These are phyloP conservation scores for Kokia cookei DNA, from an alignment of 441 rosid genomes.

Conservation along the genomic window DNA sequence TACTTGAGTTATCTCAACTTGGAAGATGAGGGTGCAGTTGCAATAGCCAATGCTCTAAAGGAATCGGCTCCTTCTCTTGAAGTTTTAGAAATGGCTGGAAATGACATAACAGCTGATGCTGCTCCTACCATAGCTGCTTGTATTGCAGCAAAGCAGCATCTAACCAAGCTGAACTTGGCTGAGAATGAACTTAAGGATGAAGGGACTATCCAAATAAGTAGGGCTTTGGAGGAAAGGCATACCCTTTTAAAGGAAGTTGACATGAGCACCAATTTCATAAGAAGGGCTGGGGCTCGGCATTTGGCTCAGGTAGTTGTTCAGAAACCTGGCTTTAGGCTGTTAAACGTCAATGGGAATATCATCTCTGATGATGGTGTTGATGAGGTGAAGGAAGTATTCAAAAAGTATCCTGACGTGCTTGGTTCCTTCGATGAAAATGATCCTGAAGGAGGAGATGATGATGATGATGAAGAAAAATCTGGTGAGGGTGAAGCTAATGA, in stretches of 20 bases:
- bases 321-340: constrained; percentile 63
- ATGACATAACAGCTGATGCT: constrained; percentile 73
- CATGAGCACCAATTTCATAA: constrained; percentile 49
- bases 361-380: constrained; percentile 90
- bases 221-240: constrained; percentile 65
- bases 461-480: constrained; percentile 36
- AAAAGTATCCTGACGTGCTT: constrained; percentile 51
- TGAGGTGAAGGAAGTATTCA: constrained; percentile 68
- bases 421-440: constrained; percentile 82
- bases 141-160: constrained; percentile 47
- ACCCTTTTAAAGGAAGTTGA: constrained; percentile 56
- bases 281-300: constrained; percentile 66
- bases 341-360: constrained; percentile 70
- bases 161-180: constrained; percentile 68
- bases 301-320: constrained; percentile 56
- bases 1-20: constrained; percentile 81
- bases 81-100: constrained; percentile 89
- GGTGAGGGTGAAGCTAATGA: constrained; percentile 45
- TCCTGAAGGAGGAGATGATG: constrained; percentile 69
- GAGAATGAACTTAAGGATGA: constrained; percentile 95
- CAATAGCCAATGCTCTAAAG: constrained; percentile 56
- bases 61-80: constrained; percentile 61
- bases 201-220: constrained; percentile 59
- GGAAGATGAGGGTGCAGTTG: constrained; percentile 71
- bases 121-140: constrained; percentile 59